Evolutionary conservation across 768 basidiomycete species (phyloP), one percentile per base, ranked within the genome.

Genomic region (Mrakia gelida): DNA sequence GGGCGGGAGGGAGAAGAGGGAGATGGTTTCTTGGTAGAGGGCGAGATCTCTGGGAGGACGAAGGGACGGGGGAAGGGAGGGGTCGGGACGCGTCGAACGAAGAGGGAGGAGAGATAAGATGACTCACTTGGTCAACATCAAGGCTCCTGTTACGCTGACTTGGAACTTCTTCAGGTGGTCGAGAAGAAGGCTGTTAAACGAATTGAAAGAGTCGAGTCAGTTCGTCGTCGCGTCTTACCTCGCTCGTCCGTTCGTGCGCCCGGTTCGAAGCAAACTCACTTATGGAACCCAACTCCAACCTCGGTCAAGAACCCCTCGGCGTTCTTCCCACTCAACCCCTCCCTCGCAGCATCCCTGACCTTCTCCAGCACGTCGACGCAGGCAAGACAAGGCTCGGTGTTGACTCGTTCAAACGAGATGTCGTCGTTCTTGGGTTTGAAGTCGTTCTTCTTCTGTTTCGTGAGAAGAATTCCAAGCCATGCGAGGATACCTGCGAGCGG

Each of bases 351-450:
- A 76, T 94, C 92, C 30, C 91, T 88, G 68, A 96, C 89, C 81
- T 89, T 92, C 80, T 92, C 92, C 72, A 99, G 85, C 45, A 88
- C 88, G 26, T 96, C 94, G 82, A 95, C 96, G 81, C 92, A 94
- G 1, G 89, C 87, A 26, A 90, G 82, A 83, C 95, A 98, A 0
- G 97, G 95, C 80, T 98, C 96, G 0, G 97, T 98, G 82, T 94
- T 97, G 38, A 93, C 93, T 30, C 94, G 87, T 5, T 94, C 93
- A 84, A 98, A 98, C 0, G 95, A 95, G 32, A 95, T 85, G 81
- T 98, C 96, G 82, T 99, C 97, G 81, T 98, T 95, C 54, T 92
- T 89, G 16, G 97, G 97, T 84, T 96, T 97, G 86, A 97, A 99
- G 83, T 99, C 97, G 71, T 90, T 92, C 82, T 91, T 92, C 86